Percentiles rank a stretch among this genome's conserved stretches.
These are phyloP conservation scores for Rugonectria rugulosa DNA, from an alignment of 2,329 filamentous ascomycete genomes.

Conservation along the genomic window DNA sequence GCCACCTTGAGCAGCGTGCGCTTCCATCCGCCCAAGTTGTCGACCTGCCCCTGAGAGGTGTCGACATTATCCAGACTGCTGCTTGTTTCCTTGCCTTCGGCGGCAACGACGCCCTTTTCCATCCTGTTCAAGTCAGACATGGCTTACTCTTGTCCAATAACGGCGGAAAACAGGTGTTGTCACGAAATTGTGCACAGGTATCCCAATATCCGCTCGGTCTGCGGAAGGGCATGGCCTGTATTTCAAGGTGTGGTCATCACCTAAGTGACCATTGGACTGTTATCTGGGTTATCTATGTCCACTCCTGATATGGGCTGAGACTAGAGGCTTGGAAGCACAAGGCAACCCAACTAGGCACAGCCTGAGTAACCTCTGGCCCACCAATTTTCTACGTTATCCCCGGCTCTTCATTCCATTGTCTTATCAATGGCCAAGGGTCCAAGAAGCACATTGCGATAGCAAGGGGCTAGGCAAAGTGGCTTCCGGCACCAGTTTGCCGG, in stretches of 20 bases:
- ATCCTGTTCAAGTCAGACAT: conserved; percentile 5
- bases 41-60: conserved; percentile 11
- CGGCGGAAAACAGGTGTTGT: too few species aligned
- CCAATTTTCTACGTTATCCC: not conserved
- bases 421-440: not conserved
- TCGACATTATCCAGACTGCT: conserved; percentile 12
- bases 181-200: too few species aligned
- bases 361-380: not conserved
- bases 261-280: conserved; percentile 5
- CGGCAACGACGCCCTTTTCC: conserved; percentile 7
- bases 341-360: not conserved
- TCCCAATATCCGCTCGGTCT: not conserved
- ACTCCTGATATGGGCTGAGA: conserved; percentile 4
- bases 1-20: conserved; percentile 1
- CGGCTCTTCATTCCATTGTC: not conserved
- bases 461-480: too few species aligned
- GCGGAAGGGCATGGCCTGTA: conserved; percentile 13
- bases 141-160: too few species aligned
- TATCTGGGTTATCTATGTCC: conserved; percentile 15
- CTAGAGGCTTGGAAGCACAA: not conserved
- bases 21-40: conserved; percentile 7
- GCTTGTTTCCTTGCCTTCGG: conserved; percentile 8
- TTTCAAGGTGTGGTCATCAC: conserved; percentile 16
- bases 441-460: conserved; percentile 2
- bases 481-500: conserved; percentile 4